These are phyloP conservation scores for Pleurostoma richardsiae DNA, from an alignment of 2,329 filamentous ascomycete species.

Conservation along the genomic window DNA sequence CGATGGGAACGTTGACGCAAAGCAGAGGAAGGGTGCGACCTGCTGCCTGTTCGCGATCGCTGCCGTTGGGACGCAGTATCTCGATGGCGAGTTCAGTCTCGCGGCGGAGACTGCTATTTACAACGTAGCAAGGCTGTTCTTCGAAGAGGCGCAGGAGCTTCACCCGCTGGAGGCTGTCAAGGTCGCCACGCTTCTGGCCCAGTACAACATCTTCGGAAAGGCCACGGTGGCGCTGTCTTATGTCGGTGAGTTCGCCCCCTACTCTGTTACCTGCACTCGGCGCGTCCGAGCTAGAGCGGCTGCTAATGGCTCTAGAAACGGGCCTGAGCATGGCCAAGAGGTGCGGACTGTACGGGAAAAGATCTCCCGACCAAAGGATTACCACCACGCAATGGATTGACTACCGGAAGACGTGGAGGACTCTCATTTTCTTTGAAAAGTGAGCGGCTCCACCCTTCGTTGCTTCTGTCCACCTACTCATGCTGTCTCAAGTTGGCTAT, in stretches of 20 bases:
- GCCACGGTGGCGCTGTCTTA: constrained; percentile 19
- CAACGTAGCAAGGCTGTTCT: constrained; percentile 17
- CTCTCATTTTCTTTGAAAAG: constrained; percentile 22
- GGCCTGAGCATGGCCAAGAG: constrained; percentile 18
- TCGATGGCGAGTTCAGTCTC: constrained; percentile 9
- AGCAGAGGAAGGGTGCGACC: constrained; percentile 10
- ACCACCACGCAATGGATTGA: constrained; percentile 10
- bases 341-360: constrained; percentile 10
- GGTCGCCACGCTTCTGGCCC: constrained; percentile 19
- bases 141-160: constrained; percentile 17
- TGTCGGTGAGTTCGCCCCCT: constrained; percentile 13
- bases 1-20: constrained; percentile 1
- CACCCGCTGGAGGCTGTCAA: constrained; percentile 20
- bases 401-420: constrained; percentile 20
- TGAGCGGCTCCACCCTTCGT: background rate
- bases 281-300: background rate
- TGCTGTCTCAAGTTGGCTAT: constrained; percentile 17
- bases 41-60: constrained; percentile 19
- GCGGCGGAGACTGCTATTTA: constrained; percentile 12
- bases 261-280: too few relatives aligned
- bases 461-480: too few relatives aligned
- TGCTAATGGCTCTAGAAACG: constrained; percentile 10
- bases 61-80: constrained; percentile 21
- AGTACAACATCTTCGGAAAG: constrained; percentile 23
- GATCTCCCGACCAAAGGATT: constrained; percentile 3